Base-by-base conservation (phyloP, 495 filamentous ascomycete species). In the Staphylotrichum longicolle region DNA sequence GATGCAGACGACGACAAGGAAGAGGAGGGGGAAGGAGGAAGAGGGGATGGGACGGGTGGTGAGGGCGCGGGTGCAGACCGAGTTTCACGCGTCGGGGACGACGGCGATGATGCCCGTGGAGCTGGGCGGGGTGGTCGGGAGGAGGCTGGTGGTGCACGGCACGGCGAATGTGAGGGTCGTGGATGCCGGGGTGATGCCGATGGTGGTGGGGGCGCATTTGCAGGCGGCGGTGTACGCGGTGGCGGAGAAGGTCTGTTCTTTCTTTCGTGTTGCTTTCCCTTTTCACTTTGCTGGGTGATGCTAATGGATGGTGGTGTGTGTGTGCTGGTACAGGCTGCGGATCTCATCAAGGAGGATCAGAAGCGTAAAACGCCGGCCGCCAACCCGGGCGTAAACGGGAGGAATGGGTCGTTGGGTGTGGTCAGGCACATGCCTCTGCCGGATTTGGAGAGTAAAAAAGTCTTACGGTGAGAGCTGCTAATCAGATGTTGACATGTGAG, bases 161-260 rank as follows among this genome's bases (percentile, higher is more conserved):
- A 75, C 77, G 5, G 68, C 58, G 61, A 66, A 67, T 9, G 53
- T 66, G 48, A 69, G 75, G 48, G 80, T 85, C 5, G 80, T 79
- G 0, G 80, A 84, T 73, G 73, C 77, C 4, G 77, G 76, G 34
- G 67, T 85, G 27, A 79, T 84, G 6, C 80, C 82, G n/a, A 64
- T 79, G 14, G 71, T 78, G 44, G 72, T 77, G 3, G 71, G 71
- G 34, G 76, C 75, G 9, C 78, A 85, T 71, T 66, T 79, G 34
- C 68, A 77, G 50, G 71, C 68, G n/a, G 75, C 74, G 8, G 79
- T 84, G 14, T 85, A 81, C 65, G 81, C 78, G 4, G 71, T 85
- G 52, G 82, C 80, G 3, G 83, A 85, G 68, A 81, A 76, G 64
- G 82, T 61, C 20, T 7, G 62, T 40, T 41, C 11, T 15, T 40